Conservation (phyloP, 129 eudicot species). For the Saposhnikovia divaricata region DNA sequence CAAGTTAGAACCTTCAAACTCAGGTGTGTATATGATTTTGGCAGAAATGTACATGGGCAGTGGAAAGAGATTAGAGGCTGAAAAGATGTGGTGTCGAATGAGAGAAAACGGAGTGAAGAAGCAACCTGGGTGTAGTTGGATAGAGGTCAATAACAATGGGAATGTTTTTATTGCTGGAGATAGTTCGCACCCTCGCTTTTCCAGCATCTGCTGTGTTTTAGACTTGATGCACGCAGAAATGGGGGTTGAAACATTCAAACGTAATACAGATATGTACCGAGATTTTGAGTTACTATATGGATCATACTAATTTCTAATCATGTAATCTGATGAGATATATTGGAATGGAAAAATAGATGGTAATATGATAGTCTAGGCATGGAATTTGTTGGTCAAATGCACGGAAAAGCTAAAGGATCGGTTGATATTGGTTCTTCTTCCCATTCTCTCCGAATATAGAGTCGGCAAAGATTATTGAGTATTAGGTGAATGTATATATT, state of each 20-base stretch:
- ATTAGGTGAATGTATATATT: neutral
- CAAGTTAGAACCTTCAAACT: constrained; percentile 30
- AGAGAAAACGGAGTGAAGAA: constrained; percentile 35
- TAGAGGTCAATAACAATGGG: constrained; percentile 25
- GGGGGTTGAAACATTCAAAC: constrained; percentile 7
- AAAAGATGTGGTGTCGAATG: constrained; percentile 30
- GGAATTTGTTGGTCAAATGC: neutral
- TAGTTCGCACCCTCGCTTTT: constrained; percentile 28
- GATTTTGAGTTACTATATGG: neutral
- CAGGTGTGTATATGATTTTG: constrained; percentile 38
- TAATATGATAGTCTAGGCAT: neutral
- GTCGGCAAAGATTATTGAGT: neutral
- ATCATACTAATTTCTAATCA: neutral
- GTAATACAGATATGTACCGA: neutral
- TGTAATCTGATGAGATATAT: neutral
- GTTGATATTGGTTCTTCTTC: neutral
- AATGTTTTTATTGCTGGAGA: constrained; percentile 34
- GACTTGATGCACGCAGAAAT: constrained; percentile 28
- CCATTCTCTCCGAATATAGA: neutral
- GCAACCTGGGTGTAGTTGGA: constrained; percentile 47
- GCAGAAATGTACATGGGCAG: constrained; percentile 25
- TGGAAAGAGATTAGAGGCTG: constrained; percentile 28
- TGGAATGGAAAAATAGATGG: neutral
- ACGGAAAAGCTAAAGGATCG: neutral
- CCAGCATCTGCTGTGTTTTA: constrained; percentile 14